A percentile compares a stretch with the other conserved stretches of the same genome.
Evolutionary conservation across 257 asterid genomes (phyloP).

Genomic region (Penstemon newberryi): DNA sequence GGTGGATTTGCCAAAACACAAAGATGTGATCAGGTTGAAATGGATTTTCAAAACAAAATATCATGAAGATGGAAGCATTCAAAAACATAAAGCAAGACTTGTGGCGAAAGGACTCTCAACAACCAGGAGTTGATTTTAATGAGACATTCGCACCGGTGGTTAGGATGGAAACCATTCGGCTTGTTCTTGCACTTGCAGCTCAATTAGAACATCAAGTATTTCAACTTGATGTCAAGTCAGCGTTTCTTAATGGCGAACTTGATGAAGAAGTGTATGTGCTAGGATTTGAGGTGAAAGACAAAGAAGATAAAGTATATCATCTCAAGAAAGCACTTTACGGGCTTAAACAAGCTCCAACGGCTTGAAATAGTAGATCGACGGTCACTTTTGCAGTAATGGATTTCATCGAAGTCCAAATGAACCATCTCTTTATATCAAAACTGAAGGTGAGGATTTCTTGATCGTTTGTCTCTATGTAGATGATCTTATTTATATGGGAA

Average conservation of each 20-base stretch:
- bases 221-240: conserved; percentile 24
- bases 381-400: too few relatives aligned
- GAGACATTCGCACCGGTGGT: conserved; percentile 20
- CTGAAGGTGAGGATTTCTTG: too few relatives aligned
- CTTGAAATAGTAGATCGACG: too few relatives aligned
- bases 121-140: conserved; percentile 5
- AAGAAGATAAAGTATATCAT: too few relatives aligned
- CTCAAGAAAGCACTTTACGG: too few relatives aligned
- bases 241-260: background rate
- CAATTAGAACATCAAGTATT: background rate
- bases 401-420: too few relatives aligned
- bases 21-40: conserved; percentile 1
- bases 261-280: conserved; percentile 9
- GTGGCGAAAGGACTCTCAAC: conserved; percentile 19
- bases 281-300: too few relatives aligned
- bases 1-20: conserved; percentile 11
- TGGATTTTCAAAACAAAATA: conserved; percentile 11
- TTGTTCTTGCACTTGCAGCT: conserved; percentile 16
- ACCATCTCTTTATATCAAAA: too few relatives aligned
- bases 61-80: conserved; percentile 14
- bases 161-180: conserved; percentile 19
- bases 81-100: conserved; percentile 10
- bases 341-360: too few relatives aligned
- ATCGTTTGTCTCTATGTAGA: too few relatives aligned
- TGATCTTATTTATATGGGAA: too few relatives aligned